Evolutionary conservation across 2,329 filamentous ascomycete genomes (phyloP).

Genomic region (Xylariaceae sp.): DNA sequence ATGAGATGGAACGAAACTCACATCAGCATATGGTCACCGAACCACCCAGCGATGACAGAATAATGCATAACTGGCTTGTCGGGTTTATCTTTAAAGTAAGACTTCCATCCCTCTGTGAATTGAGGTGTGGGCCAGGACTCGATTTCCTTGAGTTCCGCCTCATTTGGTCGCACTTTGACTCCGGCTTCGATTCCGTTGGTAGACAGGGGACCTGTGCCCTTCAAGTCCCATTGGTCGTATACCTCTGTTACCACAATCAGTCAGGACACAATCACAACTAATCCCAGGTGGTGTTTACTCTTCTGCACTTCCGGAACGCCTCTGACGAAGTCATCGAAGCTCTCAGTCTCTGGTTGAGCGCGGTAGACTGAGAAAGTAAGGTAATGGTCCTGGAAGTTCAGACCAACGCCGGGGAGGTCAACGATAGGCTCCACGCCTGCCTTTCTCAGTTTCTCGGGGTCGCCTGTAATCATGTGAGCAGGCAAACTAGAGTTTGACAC

Average conservation of each 20-base stretch:
- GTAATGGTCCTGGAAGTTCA: slow-evolving; percentile 74
- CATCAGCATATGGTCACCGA: slow-evolving; percentile 57
- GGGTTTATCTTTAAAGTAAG: slow-evolving; percentile 77
- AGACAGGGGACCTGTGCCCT: slow-evolving; percentile 70
- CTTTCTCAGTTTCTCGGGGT: slow-evolving; percentile 64
- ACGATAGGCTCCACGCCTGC: slow-evolving; percentile 64
- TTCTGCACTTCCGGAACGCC: slow-evolving; percentile 70
- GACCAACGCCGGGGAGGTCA: slow-evolving; percentile 65
- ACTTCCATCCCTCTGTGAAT: slow-evolving; percentile 70
- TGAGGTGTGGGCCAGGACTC: slow-evolving; percentile 68
- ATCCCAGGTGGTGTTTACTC: slow-evolving; percentile 31
- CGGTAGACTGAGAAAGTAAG: slow-evolving; percentile 65
- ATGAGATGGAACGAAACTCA: slow-evolving; percentile 25
- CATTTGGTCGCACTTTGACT: slow-evolving; percentile 68
- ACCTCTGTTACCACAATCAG: slow-evolving; percentile 40
- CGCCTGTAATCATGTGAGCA: slow-evolving; percentile 36
- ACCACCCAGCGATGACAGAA: slow-evolving; percentile 65
- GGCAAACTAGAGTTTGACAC: no score
- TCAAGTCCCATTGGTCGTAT: slow-evolving; percentile 71
- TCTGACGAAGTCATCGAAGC: slow-evolving; percentile 73
- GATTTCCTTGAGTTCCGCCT: slow-evolving; percentile 62
- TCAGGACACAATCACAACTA: slow-evolving; percentile 14
- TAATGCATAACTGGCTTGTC: slow-evolving; percentile 88
- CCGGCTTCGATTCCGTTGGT: slow-evolving; percentile 78
- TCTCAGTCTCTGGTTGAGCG: slow-evolving; percentile 69